phyloP scores from a whole-genome alignment of 2,329 filamentous ascomycete genomes.

The Onygena corvina region DNA sequence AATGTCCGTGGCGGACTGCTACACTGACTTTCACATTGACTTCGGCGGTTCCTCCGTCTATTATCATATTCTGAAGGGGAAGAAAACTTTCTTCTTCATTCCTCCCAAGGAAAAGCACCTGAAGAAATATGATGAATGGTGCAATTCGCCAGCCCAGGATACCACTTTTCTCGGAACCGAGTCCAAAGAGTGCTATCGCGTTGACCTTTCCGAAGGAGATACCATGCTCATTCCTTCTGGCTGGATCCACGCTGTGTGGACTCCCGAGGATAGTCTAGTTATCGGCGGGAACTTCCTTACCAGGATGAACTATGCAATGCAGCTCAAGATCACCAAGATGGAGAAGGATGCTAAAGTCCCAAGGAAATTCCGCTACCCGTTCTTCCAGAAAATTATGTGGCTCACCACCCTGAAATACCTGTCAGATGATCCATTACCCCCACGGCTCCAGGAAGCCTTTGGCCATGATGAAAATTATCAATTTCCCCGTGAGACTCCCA shows the following conservation, averaged over 20 bases:
- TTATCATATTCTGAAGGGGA: constrained; percentile 57
- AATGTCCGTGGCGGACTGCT: constrained; percentile 60
- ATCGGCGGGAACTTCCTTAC: constrained; percentile 62
- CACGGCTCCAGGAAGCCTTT: constrained; percentile 43
- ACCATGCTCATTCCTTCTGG: constrained; percentile 60
- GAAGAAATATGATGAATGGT: constrained; percentile 61
- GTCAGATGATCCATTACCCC: constrained; percentile 51
- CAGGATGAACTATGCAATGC: constrained; percentile 52
- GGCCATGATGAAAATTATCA: constrained; percentile 41
- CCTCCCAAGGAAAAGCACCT: constrained; percentile 55
- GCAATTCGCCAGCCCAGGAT: constrained; percentile 53
- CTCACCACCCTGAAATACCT: constrained; percentile 53
- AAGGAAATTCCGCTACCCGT: constrained; percentile 54
- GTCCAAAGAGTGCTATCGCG: constrained; percentile 54
- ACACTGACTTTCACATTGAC: constrained; percentile 61
- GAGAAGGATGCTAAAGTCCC: constrained; percentile 57
- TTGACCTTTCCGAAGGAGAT: constrained; percentile 54
- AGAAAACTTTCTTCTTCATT: constrained; percentile 61
- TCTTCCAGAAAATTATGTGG: constrained; percentile 60
- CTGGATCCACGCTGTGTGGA: constrained; percentile 63
- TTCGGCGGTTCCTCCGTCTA: constrained; percentile 60
- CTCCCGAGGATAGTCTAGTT: constrained; percentile 55
- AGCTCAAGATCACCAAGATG: constrained; percentile 53
- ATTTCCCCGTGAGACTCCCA: constrained; percentile 44
- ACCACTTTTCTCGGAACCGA: constrained; percentile 53